phyloP scores from a whole-genome alignment of 345 rosid genomes.

The Citrus cavaleriei region DNA sequence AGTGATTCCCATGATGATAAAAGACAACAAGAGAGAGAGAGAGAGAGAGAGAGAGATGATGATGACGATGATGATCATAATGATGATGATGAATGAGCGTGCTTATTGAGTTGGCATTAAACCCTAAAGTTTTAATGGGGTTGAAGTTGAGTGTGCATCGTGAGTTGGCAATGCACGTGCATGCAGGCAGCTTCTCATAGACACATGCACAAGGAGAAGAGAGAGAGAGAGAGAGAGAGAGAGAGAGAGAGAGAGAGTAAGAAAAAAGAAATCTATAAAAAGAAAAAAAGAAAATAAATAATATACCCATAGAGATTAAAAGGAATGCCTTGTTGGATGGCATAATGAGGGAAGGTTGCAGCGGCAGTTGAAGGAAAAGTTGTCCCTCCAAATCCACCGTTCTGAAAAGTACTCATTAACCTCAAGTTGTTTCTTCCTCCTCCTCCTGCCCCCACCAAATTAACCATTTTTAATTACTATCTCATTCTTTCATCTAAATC shows the following conservation, averaged over 20 bases:
- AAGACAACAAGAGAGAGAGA: background rate
- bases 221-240: slow-evolving; percentile 4
- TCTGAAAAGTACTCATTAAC: slow-evolving; percentile 69
- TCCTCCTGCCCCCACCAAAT: slow-evolving; percentile 25
- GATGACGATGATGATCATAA: background rate
- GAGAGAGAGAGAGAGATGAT: background rate
- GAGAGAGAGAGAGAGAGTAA: background rate
- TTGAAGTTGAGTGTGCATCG: slow-evolving; percentile 17
- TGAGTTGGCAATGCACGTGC: slow-evolving; percentile 60
- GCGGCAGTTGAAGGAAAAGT: slow-evolving; percentile 75
- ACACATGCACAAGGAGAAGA: background rate
- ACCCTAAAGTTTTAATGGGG: slow-evolving; percentile 15
- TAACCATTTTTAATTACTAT: background rate
- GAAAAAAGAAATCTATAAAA: too few relatives aligned
- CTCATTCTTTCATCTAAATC: background rate
- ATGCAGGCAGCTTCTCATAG: slow-evolving; percentile 12
- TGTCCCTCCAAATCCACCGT: slow-evolving; percentile 57
- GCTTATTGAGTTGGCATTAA: slow-evolving; percentile 14
- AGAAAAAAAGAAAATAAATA: background rate
- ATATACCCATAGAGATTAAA: slow-evolving; percentile 69
- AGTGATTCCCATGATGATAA: slow-evolving; percentile 3
- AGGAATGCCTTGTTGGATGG: slow-evolving; percentile 77
- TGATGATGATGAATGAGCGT: slow-evolving; percentile 7
- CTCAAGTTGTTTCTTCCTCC: slow-evolving; percentile 63
- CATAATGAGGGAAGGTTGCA: slow-evolving; percentile 84